These are phyloP conservation scores for Lachancea nothofagi DNA, from an alignment of 805 yeast species.

Conservation along the genomic window DNA sequence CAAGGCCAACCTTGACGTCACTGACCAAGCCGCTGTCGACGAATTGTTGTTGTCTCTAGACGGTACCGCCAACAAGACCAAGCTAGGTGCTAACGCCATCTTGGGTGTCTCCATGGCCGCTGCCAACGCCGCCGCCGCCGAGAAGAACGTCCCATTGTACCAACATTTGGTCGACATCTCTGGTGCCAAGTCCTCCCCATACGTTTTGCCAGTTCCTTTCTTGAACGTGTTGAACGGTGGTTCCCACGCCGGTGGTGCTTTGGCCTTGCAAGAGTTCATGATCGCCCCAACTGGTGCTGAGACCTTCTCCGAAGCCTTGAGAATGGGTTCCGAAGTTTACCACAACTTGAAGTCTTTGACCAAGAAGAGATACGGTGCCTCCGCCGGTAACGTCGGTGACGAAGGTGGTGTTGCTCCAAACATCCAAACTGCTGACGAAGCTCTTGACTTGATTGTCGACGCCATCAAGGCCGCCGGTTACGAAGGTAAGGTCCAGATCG, in stretches of 20 bases:
- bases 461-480: constrained; percentile 94
- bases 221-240: constrained; percentile 99
- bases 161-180: constrained; percentile 80
- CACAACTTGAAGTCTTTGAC: constrained; percentile 90
- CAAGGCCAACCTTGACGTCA: constrained; percentile 74
- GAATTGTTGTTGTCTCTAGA: constrained; percentile 80
- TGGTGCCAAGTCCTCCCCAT: constrained; percentile 66
- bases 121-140: constrained; percentile 98
- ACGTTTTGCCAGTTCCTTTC: constrained; percentile 97
- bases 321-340: constrained; percentile 97
- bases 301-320: constrained; percentile 89
- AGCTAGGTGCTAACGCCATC: constrained; percentile 97
- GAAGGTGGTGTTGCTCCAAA: constrained; percentile 99
- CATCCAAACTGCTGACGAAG: constrained; percentile 92
- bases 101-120: constrained; percentile 96
- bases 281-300: constrained; percentile 92
- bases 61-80: constrained; percentile 96
- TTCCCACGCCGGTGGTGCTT: constrained; percentile 99
- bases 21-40: constrained; percentile 82
- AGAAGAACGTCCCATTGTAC: constrained; percentile 89
- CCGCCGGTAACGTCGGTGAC: constrained; percentile 99
- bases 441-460: constrained; percentile 84
- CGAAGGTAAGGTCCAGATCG: constrained; percentile 87
- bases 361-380: constrained; percentile 92
- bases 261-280: constrained; percentile 99